These are phyloP conservation scores for Globisporangium nagaii DNA, from an alignment of 352 stramenopile species.

Conservation along the genomic window DNA sequence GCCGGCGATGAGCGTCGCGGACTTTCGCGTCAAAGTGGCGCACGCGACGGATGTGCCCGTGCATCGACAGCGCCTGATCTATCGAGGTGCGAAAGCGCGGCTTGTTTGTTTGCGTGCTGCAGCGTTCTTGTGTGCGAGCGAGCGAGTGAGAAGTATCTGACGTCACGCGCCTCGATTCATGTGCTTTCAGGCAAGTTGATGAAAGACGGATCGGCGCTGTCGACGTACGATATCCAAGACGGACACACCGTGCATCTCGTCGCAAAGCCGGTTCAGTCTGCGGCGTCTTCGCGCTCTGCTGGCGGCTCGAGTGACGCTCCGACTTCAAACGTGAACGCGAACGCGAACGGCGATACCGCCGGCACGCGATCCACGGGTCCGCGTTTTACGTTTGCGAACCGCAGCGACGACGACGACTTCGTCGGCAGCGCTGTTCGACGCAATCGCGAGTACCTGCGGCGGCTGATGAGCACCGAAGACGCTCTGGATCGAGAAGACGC, in stretches of 20 bases:
- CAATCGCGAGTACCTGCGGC: constrained; percentile 11
- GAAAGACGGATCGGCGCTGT: constrained; percentile 64
- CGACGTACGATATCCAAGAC: constrained; percentile 86
- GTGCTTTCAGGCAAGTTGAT: constrained; percentile 83
- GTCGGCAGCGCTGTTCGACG: background rate
- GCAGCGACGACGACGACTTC: constrained; percentile 4
- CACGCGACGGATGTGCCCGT: constrained; percentile 46
- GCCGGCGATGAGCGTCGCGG: constrained; percentile 36
- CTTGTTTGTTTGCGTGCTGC: background rate
- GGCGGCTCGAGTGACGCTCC: background rate
- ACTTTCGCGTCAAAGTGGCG: constrained; percentile 61
- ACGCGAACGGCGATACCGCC: background rate
- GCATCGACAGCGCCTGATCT: constrained; percentile 88
- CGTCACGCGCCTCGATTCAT: too few relatives aligned
- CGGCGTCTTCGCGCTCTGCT: background rate
- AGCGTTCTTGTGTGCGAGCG: too few relatives aligned
- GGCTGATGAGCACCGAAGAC: constrained; percentile 6
- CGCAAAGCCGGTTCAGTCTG: constrained; percentile 29
- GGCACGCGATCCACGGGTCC: background rate
- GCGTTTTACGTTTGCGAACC: constrained; percentile 1
- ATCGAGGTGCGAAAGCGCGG: constrained; percentile 38
- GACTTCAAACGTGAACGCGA: background rate
- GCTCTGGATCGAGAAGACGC: background rate
- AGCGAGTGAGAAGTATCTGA: too few relatives aligned
- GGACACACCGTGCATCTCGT: constrained; percentile 91